Conservation (phyloP, 257 asterid species). For the Coffea canephora region DNA sequence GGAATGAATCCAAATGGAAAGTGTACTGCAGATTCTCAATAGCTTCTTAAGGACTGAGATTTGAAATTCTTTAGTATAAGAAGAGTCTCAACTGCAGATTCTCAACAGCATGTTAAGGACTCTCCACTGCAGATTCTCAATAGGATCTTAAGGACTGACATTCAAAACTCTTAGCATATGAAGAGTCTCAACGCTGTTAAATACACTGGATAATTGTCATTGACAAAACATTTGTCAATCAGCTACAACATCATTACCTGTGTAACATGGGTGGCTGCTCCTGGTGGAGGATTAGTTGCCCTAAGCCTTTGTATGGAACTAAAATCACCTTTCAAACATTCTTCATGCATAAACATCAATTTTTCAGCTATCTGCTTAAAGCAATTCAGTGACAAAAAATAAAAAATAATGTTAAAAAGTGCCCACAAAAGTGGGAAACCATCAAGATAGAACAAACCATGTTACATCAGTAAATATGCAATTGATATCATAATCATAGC, state of each 20-base stretch:
- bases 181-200: not conserved
- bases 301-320: conserved; percentile 42
- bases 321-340: conserved; percentile 62
- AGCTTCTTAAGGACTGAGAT: not conserved
- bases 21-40: not conserved
- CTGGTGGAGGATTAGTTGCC: conserved; percentile 35
- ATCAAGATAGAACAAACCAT: not conserved
- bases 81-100: not conserved
- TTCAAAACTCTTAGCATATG: not conserved
- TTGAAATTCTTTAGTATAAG: not conserved
- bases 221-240: not conserved
- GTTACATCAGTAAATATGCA: not conserved
- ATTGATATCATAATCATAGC: not conserved
- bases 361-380: conserved; percentile 68
- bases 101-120: not conserved
- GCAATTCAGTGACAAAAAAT: not conserved
- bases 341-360: conserved; percentile 69
- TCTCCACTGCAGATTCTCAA: not conserved
- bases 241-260: not conserved
- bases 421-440: not conserved
- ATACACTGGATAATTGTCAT: not conserved
- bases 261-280: conserved; percentile 21
- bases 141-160: not conserved
- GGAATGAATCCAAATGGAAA: not conserved
- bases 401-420: not conserved